A percentile compares a stretch with the other conserved stretches of the same genome.
These are phyloP conservation scores for Vanrija pseudolonga DNA, from an alignment of 1,284 basidiomycete species.

Conservation along the genomic window DNA sequence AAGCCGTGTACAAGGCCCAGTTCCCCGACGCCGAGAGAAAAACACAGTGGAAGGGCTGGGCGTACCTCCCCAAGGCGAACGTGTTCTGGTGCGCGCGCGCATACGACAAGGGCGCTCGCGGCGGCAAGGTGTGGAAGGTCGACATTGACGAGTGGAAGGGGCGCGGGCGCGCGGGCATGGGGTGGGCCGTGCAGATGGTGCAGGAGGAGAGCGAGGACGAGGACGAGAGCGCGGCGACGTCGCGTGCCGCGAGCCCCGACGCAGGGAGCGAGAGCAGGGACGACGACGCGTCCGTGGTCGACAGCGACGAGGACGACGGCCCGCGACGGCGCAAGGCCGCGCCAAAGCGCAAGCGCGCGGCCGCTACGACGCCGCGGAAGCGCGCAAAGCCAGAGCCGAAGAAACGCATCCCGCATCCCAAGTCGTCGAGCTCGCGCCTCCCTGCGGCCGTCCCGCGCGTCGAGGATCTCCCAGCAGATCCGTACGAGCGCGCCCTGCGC, in stretches of 20 bases:
- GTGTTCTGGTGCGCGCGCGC: constrained; percentile 47
- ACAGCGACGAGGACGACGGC: constrained; percentile 16
- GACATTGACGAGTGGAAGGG: constrained; percentile 44
- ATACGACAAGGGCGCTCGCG: constrained; percentile 45
- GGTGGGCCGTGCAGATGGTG: constrained; percentile 24
- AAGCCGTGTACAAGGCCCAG: constrained; percentile 31
- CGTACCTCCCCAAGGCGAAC: constrained; percentile 27
- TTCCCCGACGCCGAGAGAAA: constrained; percentile 26
- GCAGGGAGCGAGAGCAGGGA: background rate
- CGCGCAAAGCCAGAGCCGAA: background rate
- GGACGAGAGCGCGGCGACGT: constrained; percentile 5
- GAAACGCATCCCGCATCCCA: constrained; percentile 31
- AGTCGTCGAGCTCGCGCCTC: constrained; percentile 30
- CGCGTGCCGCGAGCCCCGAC: too few relatives aligned
- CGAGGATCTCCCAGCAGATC: constrained; percentile 61
- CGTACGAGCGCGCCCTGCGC: constrained; percentile 79
- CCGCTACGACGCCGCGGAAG: background rate
- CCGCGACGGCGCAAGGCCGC: constrained; percentile 9
- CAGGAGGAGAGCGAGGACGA: constrained; percentile 8
- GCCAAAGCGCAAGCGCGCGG: background rate
- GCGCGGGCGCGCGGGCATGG: constrained; percentile 26
- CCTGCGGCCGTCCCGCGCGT: constrained; percentile 24
- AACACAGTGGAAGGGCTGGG: constrained; percentile 38
- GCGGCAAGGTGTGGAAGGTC: constrained; percentile 40
- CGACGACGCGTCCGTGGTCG: constrained; percentile 1